Conservation (phyloP, 768 basidiomycete species). For the Phlebiopsis flavidoalba region DNA sequence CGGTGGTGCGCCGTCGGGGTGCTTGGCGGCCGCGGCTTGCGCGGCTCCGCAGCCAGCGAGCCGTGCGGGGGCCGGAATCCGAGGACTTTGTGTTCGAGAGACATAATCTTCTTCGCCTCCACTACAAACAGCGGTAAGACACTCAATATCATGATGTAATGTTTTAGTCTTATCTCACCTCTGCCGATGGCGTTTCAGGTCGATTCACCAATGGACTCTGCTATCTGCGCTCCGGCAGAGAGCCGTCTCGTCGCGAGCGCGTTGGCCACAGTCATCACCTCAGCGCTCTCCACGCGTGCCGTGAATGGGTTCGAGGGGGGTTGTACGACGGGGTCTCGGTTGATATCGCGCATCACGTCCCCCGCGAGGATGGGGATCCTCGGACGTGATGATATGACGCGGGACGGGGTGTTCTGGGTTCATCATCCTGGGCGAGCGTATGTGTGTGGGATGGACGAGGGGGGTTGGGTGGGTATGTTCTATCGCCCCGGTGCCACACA, state of each 20-base stretch:
- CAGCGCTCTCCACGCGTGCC: background rate
- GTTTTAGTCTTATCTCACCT: constrained; percentile 9
- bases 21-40: constrained; percentile 22
- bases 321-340: background rate
- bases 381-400: background rate
- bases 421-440: background rate
- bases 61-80: constrained; percentile 32
- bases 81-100: constrained; percentile 30
- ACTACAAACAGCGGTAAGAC: constrained; percentile 7
- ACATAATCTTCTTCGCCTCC: constrained; percentile 31
- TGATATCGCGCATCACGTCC: background rate
- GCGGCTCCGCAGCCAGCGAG: constrained; percentile 31
- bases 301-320: background rate
- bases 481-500: background rate
- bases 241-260: constrained; percentile 3
- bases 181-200: constrained; percentile 20
- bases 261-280: background rate
- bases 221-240: constrained; percentile 11
- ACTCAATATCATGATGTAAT: background rate
- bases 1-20: background rate
- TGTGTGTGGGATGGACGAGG: background rate
- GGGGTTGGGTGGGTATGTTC: background rate
- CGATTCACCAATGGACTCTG: constrained; percentile 20
- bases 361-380: constrained; percentile 1
- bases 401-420: background rate